These are phyloP conservation scores for Xylaria intraflava DNA, from an alignment of 495 filamentous ascomycete genomes.

Conservation along the genomic window DNA sequence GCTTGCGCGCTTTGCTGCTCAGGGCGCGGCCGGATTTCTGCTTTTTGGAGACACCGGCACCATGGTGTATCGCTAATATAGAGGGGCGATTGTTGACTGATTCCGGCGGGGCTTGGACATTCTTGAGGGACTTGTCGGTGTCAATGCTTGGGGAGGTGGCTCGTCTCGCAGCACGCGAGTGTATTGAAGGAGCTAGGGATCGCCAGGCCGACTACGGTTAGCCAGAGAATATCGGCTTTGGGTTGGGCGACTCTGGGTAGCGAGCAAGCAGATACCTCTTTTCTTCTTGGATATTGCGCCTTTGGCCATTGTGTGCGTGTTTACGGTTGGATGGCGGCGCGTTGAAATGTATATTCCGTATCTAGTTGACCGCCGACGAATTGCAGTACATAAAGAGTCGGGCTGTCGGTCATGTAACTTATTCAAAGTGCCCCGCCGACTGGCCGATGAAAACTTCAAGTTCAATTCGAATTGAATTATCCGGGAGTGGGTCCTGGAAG, in stretches of 20 bases:
- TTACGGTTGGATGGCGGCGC: not conserved
- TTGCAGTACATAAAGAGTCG: not conserved
- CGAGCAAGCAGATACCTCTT: conserved; percentile 22
- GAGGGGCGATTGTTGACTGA: conserved; percentile 48
- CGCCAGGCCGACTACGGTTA: not conserved
- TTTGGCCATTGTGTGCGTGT: conserved; percentile 30
- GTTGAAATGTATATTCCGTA: not conserved
- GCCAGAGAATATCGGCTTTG: not conserved
- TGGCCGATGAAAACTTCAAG: not conserved
- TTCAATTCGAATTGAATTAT: not conserved
- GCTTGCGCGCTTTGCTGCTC: conserved; percentile 56
- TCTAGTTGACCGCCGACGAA: too few species aligned
- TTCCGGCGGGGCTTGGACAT: conserved; percentile 50
- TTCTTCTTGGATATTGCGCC: conserved; percentile 34
- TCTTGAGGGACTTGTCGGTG: conserved; percentile 67
- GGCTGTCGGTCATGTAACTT: not conserved
- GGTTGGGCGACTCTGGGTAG: not conserved
- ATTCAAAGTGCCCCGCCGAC: not conserved
- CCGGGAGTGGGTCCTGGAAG: too few species aligned
- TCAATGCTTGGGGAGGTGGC: conserved; percentile 65
- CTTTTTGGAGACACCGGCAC: conserved; percentile 59
- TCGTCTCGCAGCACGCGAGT: conserved; percentile 68
- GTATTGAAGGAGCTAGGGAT: conserved; percentile 40
- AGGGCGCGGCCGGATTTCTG: conserved; percentile 54
- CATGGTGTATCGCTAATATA: conserved; percentile 54